phyloP scores from a whole-genome alignment of 352 stramenopile species.

The Pythium dissimile region DNA sequence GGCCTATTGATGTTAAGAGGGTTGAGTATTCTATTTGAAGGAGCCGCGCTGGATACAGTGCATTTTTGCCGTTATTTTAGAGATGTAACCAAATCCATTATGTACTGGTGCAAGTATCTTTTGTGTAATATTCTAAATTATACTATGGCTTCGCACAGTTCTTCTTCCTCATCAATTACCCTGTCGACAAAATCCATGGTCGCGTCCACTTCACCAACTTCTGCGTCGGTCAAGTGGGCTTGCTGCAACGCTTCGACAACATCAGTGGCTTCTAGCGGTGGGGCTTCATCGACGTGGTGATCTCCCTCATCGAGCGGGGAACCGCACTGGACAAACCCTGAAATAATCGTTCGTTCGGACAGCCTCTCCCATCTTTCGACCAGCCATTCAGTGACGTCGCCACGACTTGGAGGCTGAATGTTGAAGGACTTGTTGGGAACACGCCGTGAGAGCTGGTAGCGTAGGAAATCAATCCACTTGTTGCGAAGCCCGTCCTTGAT shows the following conservation, averaged over 20 bases:
- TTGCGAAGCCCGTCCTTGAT: conserved; percentile 14
- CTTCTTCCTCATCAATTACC: neutral
- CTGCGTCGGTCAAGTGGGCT: neutral
- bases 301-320: neutral
- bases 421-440: neutral
- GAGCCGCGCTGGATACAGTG: neutral
- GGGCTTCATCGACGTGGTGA: neutral
- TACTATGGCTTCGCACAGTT: neutral
- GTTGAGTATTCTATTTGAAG: neutral
- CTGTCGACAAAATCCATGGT: neutral
- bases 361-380: neutral
- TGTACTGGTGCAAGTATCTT: neutral
- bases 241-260: neutral
- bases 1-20: neutral
- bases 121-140: neutral
- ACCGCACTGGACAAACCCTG: conserved; percentile 4
- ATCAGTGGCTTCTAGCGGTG: neutral
- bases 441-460: conserved; percentile 1
- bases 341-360: conserved; percentile 1
- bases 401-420: conserved; percentile 1
- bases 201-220: neutral
- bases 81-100: neutral
- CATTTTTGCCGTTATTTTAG: neutral
- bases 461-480: conserved; percentile 5
- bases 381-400: conserved; percentile 1